Conservation (phyloP, 75 land plant species). For the Picea glauca region DNA sequence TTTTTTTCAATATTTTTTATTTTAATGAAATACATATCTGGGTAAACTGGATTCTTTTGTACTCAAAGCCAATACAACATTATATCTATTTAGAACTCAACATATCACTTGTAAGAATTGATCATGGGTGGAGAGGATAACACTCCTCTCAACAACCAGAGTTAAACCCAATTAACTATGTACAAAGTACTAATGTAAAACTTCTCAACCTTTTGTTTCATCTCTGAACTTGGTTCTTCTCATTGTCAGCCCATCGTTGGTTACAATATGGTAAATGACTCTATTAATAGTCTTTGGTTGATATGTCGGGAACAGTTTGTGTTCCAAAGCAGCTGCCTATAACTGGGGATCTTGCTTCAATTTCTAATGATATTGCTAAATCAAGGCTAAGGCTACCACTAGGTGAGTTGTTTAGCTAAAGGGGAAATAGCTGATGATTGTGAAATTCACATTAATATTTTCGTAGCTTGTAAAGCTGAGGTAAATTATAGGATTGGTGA, state of each 20-base stretch:
- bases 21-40: too few species aligned
- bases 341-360: constrained; percentile 67
- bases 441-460: background rate
- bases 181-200: background rate
- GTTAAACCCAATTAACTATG: too few species aligned
- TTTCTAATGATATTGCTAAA: constrained; percentile 54
- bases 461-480: background rate
- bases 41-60: too few species aligned
- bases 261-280: too few species aligned
- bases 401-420: constrained; percentile 33
- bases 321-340: constrained; percentile 72
- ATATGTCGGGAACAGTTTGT: too few species aligned
- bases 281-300: too few species aligned
- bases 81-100: too few species aligned
- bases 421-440: background rate
- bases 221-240: background rate
- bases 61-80: too few species aligned
- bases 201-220: background rate
- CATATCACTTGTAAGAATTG: too few species aligned
- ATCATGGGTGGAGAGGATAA: too few species aligned
- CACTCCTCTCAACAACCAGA: too few species aligned
- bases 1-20: too few species aligned
- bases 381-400: constrained; percentile 65
- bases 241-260: background rate
- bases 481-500: background rate